Evolutionary conservation across 2,329 filamentous ascomycete genomes (phyloP).

Genomic region (Phoma sp.): DNA sequence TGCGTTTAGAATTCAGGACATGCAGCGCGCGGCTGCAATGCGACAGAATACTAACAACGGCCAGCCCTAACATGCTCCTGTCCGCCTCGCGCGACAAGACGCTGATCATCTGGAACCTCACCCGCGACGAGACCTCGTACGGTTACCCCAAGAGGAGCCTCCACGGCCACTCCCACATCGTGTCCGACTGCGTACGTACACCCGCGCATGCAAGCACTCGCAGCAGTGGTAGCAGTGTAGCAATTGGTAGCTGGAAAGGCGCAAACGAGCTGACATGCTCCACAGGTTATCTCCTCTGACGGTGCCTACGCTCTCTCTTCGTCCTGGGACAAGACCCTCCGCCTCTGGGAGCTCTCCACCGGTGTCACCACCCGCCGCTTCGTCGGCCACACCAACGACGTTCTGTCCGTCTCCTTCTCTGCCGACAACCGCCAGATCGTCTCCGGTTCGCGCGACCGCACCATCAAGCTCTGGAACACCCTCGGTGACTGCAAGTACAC

Average conservation of each 20-base stretch:
- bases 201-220: constrained; percentile 30
- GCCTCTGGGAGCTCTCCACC: constrained; percentile 97
- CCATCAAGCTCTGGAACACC: constrained; percentile 99
- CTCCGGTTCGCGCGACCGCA: constrained; percentile 95
- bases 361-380: constrained; percentile 98
- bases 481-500: constrained; percentile 99
- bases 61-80: constrained; percentile 98
- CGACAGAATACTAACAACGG: constrained; percentile 39
- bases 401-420: constrained; percentile 99
- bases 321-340: constrained; percentile 99
- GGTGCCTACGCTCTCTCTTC: constrained; percentile 98
- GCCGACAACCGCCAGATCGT: constrained; percentile 99
- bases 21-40: constrained; percentile 19
- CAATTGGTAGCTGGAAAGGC: constrained; percentile 24
- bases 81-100: constrained; percentile 98
- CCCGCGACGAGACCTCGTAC: constrained; percentile 97
- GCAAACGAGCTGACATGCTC: constrained; percentile 42
- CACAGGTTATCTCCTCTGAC: constrained; percentile 97
- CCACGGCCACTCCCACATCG: constrained; percentile 99
- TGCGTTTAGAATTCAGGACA: constrained; percentile 48
- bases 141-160: constrained; percentile 99
- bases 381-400: constrained; percentile 99
- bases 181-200: constrained; percentile 96
- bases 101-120: constrained; percentile 99
- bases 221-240: constrained; percentile 3